Conservation (phyloP, 257 asterid genomes). For the Jaltomata sinuosa region DNA sequence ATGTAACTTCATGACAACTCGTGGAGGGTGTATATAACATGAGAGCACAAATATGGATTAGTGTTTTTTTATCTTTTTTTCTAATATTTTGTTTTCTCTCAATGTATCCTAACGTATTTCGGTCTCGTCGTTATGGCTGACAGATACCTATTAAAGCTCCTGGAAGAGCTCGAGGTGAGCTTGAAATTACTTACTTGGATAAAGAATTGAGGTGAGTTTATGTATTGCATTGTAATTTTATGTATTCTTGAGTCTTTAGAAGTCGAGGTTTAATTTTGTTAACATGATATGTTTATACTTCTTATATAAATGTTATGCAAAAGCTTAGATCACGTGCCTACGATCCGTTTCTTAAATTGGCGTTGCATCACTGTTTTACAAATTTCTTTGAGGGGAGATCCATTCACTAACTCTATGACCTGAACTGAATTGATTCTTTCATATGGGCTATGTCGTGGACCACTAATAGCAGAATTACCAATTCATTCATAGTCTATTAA, state of each 20-base stretch:
- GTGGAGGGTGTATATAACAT: neutral
- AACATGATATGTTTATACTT: neutral
- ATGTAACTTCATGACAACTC: neutral
- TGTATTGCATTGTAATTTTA: neutral
- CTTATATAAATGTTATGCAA: too few species aligned
- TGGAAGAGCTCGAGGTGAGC: slow-evolving; percentile 56
- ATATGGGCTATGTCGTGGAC: too few species aligned
- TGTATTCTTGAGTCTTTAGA: neutral
- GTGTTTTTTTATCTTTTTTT: neutral
- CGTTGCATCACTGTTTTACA: too few species aligned
- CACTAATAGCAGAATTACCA: too few species aligned
- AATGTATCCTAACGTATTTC: neutral
- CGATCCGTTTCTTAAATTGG: too few species aligned
- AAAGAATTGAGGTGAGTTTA: slow-evolving; percentile 54
- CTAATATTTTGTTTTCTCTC: neutral
- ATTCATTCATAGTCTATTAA: too few species aligned
- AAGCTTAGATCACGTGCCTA: too few species aligned
- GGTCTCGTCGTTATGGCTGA: neutral
- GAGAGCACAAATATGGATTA: neutral
- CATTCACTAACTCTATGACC: too few species aligned
- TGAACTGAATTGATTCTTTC: too few species aligned
- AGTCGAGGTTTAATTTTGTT: neutral
- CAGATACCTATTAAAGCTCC: slow-evolving; percentile 80
- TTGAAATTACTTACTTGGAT: slow-evolving; percentile 79
- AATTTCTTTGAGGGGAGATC: too few species aligned